Evolutionary conservation across 306 rosid genomes (phyloP).

Genomic region (Gleditsia sinensis): DNA sequence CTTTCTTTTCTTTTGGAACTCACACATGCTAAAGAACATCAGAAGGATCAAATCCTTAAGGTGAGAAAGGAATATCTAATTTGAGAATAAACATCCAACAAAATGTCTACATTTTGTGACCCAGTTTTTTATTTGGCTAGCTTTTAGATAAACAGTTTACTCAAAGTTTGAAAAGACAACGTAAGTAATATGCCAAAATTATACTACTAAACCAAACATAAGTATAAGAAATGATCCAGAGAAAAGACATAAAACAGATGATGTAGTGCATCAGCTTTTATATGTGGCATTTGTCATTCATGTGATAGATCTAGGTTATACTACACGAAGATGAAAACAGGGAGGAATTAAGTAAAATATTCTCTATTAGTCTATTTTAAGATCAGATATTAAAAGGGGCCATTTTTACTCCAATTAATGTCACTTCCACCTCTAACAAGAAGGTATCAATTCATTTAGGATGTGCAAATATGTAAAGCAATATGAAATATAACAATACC

Average conservation of each 20-base stretch:
- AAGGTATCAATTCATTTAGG: not conserved
- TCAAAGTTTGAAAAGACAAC: constrained; percentile 4
- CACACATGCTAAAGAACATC: not conserved
- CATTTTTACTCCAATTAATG: not conserved
- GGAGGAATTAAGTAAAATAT: constrained; percentile 6
- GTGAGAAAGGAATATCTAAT: not conserved
- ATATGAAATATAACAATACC: constrained; percentile 2
- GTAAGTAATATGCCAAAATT: not conserved
- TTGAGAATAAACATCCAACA: not conserved
- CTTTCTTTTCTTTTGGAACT: not conserved
- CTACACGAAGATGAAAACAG: constrained; percentile 8
- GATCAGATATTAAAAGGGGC: not conserved
- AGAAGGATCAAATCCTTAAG: not conserved
- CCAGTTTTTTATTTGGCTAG: not conserved
- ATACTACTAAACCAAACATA: not conserved
- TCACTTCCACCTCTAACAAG: constrained; percentile 13
- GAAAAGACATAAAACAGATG: constrained; percentile 20
- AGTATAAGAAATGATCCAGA: not conserved
- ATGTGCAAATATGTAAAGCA: not conserved
- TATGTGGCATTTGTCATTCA: not conserved
- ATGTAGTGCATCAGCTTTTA: not conserved
- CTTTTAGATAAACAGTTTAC: not conserved
- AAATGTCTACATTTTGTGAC: not conserved
- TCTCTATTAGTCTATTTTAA: not conserved
- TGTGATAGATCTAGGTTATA: constrained; percentile 11